Percentiles rank a stretch among this genome's conserved stretches.
Evolutionary conservation across 2,329 filamentous ascomycete genomes (phyloP).

Genomic region (Epichloe festucae): DNA sequence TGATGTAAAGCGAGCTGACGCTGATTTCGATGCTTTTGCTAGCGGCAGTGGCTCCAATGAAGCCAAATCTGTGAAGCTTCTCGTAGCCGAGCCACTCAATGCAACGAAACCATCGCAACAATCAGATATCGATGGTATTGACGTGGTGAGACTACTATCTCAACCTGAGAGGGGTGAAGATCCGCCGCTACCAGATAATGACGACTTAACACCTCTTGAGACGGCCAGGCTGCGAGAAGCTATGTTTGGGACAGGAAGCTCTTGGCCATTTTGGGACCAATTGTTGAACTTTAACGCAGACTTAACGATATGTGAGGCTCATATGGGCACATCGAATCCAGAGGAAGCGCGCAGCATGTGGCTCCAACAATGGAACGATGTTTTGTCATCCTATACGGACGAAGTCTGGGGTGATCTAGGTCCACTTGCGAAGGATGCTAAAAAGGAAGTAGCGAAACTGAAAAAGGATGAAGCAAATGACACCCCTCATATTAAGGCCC

Average conservation of each 20-base stretch:
- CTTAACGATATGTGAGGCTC: conserved; percentile 17
- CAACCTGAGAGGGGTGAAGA: conserved; percentile 12
- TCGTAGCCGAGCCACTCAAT: not conserved
- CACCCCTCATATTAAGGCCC: conserved; percentile 15
- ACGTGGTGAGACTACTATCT: conserved; percentile 25
- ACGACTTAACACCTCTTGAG: conserved; percentile 17
- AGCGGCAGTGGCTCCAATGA: not conserved
- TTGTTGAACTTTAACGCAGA: conserved; percentile 38
- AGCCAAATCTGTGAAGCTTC: too few species aligned
- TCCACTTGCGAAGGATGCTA: conserved; percentile 42
- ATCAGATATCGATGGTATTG: conserved; percentile 12
- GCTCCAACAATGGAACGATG: conserved; percentile 42
- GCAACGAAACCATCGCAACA: conserved; percentile 9
- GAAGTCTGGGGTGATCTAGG: conserved; percentile 56
- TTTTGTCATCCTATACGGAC: conserved; percentile 45
- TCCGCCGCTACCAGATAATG: conserved; percentile 10
- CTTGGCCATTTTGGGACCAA: conserved; percentile 25
- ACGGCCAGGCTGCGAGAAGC: conserved; percentile 21
- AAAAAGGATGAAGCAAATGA: conserved; percentile 10
- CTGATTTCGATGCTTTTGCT: not conserved
- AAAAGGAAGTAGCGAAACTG: conserved; percentile 37
- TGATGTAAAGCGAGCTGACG: not conserved
- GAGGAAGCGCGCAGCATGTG: conserved; percentile 30
- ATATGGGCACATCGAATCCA: conserved; percentile 27
- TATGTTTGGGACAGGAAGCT: conserved; percentile 19